Base-by-base conservation (phyloP, 1,284 basidiomycete species). In the Thecaphora frezii region DNA sequence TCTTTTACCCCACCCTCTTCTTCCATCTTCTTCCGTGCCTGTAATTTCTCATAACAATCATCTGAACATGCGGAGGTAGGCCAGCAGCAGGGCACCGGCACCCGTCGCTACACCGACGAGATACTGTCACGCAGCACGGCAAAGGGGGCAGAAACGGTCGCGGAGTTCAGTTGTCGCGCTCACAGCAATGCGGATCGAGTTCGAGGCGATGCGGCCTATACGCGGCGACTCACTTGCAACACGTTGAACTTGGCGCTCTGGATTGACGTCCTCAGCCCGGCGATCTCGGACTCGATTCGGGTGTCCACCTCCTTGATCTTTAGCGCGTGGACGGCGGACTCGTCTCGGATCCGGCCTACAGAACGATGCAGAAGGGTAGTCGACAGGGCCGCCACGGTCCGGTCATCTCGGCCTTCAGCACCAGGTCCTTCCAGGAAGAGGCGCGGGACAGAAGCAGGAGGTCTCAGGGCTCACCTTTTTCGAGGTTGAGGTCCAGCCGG, bases 241-340 rank as follows among this genome's bases (percentile, higher is more conserved):
- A 71, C 46, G 62, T 81, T 46, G 57, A 85, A 91, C 84, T 97
- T 97, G 51, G 90, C 90, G 23, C 90, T 88, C 78, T 97, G 92
- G 50, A 97, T 96, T 45, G 89, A 85, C 1, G 94, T 96, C 46
- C 91, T 83, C 48, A 97, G 80, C 5, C 87, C 87, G 2, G 93
- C 91, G 75, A 97, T 97, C 81, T 97, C 94, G 76, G 90, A 89
- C 81, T 98, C 94, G 72, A 98, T 97, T 71, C 92, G 83, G 2
- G 94, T 97, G 74, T 98, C 94, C 14, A 97, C 93, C 80, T 99
- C 96, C 80, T 93, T 93, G 79, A 98, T 91, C 85, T 97, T 97
- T 61, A 96, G 83, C 73, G 96, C 93, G 74, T 97, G 92, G 43
- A 89, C 87, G 54, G 88, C 89, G 58, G 87, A 88, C 82, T 98